A percentile compares a stretch with the other conserved stretches of the same genome.
Conservation (phyloP, 2,329 filamentous ascomycete species). For the Biscogniauxia marginata region DNA sequence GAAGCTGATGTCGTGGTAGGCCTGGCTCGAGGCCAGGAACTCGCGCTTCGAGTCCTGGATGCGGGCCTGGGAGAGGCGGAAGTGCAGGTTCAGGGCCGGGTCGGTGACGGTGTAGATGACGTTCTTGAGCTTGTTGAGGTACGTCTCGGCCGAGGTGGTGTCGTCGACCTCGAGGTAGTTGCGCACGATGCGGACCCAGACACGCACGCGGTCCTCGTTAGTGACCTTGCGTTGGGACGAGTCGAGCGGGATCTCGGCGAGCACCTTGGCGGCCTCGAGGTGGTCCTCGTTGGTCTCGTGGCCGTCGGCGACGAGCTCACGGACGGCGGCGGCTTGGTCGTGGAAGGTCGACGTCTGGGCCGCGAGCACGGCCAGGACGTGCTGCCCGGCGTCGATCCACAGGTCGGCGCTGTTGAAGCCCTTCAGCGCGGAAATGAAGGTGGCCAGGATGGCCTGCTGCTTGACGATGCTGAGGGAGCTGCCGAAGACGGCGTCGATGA, state of each 20-base stretch:
- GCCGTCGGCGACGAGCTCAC: slow-evolving; percentile 77
- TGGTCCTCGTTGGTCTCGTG: slow-evolving; percentile 84
- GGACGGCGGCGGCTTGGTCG: slow-evolving; percentile 78
- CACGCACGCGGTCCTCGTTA: slow-evolving; percentile 75
- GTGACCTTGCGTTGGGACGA: slow-evolving; percentile 81
- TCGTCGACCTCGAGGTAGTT: slow-evolving; percentile 95
- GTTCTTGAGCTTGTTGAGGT: slow-evolving; percentile 94
- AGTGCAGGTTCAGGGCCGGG: slow-evolving; percentile 74
- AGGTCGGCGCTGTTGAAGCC: slow-evolving; percentile 60
- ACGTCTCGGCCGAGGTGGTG: slow-evolving; percentile 77
- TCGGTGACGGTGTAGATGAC: slow-evolving; percentile 78
- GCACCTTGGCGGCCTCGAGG: slow-evolving; percentile 69
- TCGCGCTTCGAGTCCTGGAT: slow-evolving; percentile 88
- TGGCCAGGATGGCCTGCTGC: slow-evolving; percentile 66
- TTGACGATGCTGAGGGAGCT: slow-evolving; percentile 74
- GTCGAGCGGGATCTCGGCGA: slow-evolving; percentile 86
- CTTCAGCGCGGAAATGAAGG: slow-evolving; percentile 64
- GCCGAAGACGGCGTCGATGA: slow-evolving; percentile 65
- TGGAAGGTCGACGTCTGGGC: slow-evolving; percentile 67
- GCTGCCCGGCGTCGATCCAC: slow-evolving; percentile 73
- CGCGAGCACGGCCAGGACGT: slow-evolving; percentile 66
- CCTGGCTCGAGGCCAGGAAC: slow-evolving; percentile 83
- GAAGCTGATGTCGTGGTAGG: slow-evolving; percentile 85
- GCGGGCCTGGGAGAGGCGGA: slow-evolving; percentile 86
- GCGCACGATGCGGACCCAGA: slow-evolving; percentile 93